These are phyloP conservation scores for Linderina pennispora DNA, from an alignment of 192 early-diverging fungal genomes.

Conservation along the genomic window DNA sequence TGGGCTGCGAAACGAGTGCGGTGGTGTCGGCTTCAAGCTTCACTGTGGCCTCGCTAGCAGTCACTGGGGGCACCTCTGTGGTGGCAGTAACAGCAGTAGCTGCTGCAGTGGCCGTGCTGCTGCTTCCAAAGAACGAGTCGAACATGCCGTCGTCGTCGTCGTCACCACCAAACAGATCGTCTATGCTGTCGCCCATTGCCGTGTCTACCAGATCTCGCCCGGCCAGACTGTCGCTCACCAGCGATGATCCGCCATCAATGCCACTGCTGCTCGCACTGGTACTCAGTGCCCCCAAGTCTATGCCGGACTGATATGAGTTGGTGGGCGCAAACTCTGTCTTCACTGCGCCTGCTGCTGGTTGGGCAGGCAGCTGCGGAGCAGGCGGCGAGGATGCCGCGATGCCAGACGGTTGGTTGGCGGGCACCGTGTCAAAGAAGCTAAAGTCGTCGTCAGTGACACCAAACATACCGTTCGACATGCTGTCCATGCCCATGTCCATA, in stretches of 20 bases:
- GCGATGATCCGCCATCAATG: not conserved
- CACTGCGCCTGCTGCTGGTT: too few relatives aligned
- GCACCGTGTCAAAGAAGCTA: slow-evolving; percentile 40
- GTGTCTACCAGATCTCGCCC: too few relatives aligned
- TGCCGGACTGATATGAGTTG: too few relatives aligned
- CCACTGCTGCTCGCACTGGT: not conserved
- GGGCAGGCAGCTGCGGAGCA: too few relatives aligned
- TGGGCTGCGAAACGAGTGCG: too few relatives aligned
- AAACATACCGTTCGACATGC: slow-evolving; percentile 32
- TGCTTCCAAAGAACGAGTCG: slow-evolving; percentile 33
- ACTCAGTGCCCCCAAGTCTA: too few relatives aligned
- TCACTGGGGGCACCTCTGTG: not conserved
- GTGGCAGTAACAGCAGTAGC: not conserved
- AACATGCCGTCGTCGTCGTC: slow-evolving; percentile 39
- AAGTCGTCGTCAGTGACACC: slow-evolving; percentile 47
- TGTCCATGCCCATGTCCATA: slow-evolving; percentile 25
- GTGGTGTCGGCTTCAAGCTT: too few relatives aligned
- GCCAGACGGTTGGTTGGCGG: slow-evolving; percentile 8
- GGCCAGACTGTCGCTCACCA: too few relatives aligned
- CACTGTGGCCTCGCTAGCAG: not conserved
- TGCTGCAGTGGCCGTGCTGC: slow-evolving; percentile 1
- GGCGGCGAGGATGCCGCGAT: not conserved
- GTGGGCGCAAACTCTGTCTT: too few relatives aligned
- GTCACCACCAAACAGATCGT: slow-evolving; percentile 38
- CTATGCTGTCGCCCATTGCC: slow-evolving; percentile 11